Base-by-base conservation (phyloP, 1,284 basidiomycete species). In the Heterobasidion parviporum region DNA sequence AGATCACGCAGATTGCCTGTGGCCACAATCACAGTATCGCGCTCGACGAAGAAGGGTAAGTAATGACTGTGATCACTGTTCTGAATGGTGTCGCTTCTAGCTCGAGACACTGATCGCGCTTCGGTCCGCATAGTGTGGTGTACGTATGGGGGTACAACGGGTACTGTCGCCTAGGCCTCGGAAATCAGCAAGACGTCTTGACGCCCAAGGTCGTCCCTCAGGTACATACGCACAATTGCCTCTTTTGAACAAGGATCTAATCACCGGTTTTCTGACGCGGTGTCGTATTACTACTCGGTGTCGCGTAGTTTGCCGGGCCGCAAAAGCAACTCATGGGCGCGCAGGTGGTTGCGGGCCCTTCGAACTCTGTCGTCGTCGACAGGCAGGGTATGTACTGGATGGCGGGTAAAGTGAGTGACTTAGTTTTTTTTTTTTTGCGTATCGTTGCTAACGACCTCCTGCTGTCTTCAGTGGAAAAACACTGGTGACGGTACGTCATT, bases 91-190 rank as follows among this genome's bases (percentile, higher is more conserved):
- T 7, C 33, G 15, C 18, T 15, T 32, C 18, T 14, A 35, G 8
- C 20, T 57, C 41, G 47, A 34, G 18, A 51, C 36, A 50, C 18
- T 20, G 33, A 53, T 45, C 32, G 36, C 36, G 46, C 51, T 20
- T 43, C 62, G 54, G 48, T 43, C 32, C 41, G 14, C 33, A 60
- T 54, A 86, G 87, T 2, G 64, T 82, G 56, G 87, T 94, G 8
- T 93, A 89, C 63, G 88, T 89, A 8, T 96, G 92, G 92, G 91
- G 91, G 3, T 90, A 87, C 68, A 87, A 88, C 61, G 85, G 89
- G 26, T 87, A 93, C 69, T 87, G 87, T 66, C 81, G 91, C 54
- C 77, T 92, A 53, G 87, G 90, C 48, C 75, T 92, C 46, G 92
- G 93, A 3, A 87, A 91, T 63, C 93, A 94, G 67, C 83, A 88